phyloP scores from a whole-genome alignment of 495 filamentous ascomycete genomes.

The Neurospora cerealis region DNA sequence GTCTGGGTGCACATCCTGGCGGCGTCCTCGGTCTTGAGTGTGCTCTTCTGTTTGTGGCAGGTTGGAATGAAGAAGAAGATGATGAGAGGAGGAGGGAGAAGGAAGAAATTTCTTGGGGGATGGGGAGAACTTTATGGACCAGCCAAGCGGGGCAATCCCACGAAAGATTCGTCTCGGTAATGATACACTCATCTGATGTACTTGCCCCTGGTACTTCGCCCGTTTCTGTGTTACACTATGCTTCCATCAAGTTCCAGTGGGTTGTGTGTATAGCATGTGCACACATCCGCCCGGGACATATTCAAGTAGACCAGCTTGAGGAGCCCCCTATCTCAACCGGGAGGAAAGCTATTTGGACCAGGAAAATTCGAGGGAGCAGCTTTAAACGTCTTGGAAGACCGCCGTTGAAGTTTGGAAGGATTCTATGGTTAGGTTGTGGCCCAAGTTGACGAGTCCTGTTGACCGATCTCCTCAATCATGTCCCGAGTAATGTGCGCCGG shows the following conservation, averaged over 20 bases:
- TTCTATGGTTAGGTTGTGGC: neutral
- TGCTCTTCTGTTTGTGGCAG: neutral
- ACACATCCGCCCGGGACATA: neutral
- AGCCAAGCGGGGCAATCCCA: neutral
- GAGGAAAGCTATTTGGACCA: neutral
- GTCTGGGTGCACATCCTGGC: neutral
- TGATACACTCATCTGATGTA: neutral
- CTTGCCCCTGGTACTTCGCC: neutral
- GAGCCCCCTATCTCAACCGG: neutral
- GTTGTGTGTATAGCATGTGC: neutral
- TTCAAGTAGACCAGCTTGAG: neutral
- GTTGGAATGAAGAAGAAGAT: neutral
- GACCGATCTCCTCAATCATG: neutral
- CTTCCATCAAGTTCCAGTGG: neutral
- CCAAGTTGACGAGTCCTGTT: neutral
- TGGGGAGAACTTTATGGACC: neutral
- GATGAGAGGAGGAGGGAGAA: neutral
- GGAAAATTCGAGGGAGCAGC: neutral
- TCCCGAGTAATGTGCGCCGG: neutral
- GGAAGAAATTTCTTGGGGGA: neutral
- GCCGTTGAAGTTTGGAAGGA: neutral
- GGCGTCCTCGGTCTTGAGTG: neutral
- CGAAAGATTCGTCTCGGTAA: neutral
- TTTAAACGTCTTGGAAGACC: neutral
- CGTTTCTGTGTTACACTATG: neutral